Evolutionary conservation across 2,329 filamentous ascomycete genomes (phyloP).

Genomic region (Diaporthe nobilis): DNA sequence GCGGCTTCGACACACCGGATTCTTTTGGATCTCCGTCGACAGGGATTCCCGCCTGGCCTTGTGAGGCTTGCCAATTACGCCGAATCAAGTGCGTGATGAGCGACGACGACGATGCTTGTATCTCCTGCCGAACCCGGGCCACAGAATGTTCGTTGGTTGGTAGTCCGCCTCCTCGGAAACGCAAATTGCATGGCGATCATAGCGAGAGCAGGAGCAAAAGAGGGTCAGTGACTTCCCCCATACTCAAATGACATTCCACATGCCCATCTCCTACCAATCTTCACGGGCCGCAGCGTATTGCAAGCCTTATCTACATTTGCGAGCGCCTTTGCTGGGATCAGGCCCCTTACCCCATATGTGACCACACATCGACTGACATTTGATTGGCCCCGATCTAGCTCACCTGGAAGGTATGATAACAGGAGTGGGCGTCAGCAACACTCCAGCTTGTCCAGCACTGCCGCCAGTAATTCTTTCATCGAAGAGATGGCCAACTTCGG

Average conservation of each 20-base stretch:
- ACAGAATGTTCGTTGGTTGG: constrained; percentile 84
- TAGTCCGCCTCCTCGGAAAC: constrained; percentile 83
- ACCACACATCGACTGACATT: constrained; percentile 57
- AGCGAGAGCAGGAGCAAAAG: constrained; percentile 75
- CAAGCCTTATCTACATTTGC: constrained; percentile 27
- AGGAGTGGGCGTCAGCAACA: constrained; percentile 67
- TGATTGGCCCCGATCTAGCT: constrained; percentile 66
- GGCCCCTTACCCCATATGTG: constrained; percentile 23
- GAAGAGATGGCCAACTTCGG: constrained; percentile 81
- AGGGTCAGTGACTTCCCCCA: constrained; percentile 69
- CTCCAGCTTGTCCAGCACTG: constrained; percentile 73
- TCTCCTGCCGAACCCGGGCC: constrained; percentile 83
- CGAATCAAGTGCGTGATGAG: constrained; percentile 82
- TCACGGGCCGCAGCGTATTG: constrained; percentile 31
- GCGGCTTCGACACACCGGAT: constrained; percentile 66
- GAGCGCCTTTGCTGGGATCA: constrained; percentile 33
- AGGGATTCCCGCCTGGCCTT: constrained; percentile 66
- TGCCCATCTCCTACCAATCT: constrained; percentile 18
- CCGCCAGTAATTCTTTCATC: constrained; percentile 73
- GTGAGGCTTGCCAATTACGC: constrained; percentile 81
- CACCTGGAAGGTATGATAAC: constrained; percentile 69
- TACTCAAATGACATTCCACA: constrained; percentile 25
- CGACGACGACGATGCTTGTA: constrained; percentile 80
- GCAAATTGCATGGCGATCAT: constrained; percentile 78
- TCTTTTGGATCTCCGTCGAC: constrained; percentile 56